Evolutionary conservation across 805 yeast genomes (phyloP), one percentile per base, ranked within the genome.

Genomic region (Candida sphagnicola): DNA sequence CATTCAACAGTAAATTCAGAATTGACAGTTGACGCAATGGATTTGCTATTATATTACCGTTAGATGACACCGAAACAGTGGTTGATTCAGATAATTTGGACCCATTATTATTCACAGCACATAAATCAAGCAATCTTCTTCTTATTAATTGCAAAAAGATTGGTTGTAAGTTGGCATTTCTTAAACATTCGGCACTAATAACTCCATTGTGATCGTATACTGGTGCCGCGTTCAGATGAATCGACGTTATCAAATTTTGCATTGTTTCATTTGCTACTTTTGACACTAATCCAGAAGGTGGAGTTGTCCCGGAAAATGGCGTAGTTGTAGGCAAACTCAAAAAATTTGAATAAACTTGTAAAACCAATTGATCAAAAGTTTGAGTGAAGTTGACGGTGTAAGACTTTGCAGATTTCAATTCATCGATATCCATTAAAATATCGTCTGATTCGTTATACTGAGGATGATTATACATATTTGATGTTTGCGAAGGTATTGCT

Each of bases 201-300:
- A 65, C 49, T 29, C 56, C 47, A 37, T 66, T 68, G 6, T 50
- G 48, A 47, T 68, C 74, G 44, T 52, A 68, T 11, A 47, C 29
- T 2, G 57, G 59, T 28, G 41, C 44, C 28, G 50, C 49, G 15
- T 33, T 18, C 21, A 34, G 36, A 28, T 44, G 49, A 23, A 44
- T 35, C 19, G 51, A 49, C 14, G 41, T 29, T 10, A 63, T 44
- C 36, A 67, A 47, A 34, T 43, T 49, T 28, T 38, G 44, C 62
- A 67, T 54, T 6, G 67, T 62, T 42, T 68, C 73, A 44, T 61
- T 61, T 24, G 72, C 72, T n/a, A 67, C 70, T 42, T 59, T 62
- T 28, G 70, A 61, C 16, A 62, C 72, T 35, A 68, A 51, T 1
- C 74, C 74, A 50, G 68, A 64, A 2, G 74, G 74, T 13, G 74